Base-by-base conservation (phyloP, 169 alveolate species). In the Eimeria acervulina region DNA sequence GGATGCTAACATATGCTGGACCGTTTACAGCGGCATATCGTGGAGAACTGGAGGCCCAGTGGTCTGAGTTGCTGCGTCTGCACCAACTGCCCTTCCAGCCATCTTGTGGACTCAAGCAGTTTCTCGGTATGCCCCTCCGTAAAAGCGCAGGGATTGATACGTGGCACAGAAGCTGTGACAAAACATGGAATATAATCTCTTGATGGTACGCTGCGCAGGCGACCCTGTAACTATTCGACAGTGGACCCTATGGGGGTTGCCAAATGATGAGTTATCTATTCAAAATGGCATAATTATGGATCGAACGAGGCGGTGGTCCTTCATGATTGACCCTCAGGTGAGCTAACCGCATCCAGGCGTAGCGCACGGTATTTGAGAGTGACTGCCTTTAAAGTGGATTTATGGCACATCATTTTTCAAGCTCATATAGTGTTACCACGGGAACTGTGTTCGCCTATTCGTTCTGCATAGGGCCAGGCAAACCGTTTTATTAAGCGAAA, bases 401-500 rank as follows among this genome's bases (percentile, higher is more conserved):
- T 19, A 26, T n/a, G 72, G 68, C 59, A 31, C 91, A 47, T 33
- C 36, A 8, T 28, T 23, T 51, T 12, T 28, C 15, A 21, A n/a
- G 31, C 59, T 38, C 19, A 42, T 31, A 12, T 10, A 31, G n/a
- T 0, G 6, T 26, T 12, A 26, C 21, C 19, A 4, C 36, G 12
- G 44, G 19, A 63, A 28, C n/a, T 88, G 80, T 51, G 59, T 12
- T 81, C 33, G 83, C 68, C 31, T 28, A 19, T 31, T 13, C 59
- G 93, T 80, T 10, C 28, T 26, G 36, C 51, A 33, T 91, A 94
- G 96, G 97, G 98, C 91, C 99, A 99, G 97, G 99, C 99, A 68
- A 97, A 98, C 91, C 99, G 98, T 89, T 99, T 99, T 99, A 98
- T 99, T 94, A 99, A 98, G 97, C 99, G 98, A 84, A 98, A 97